These are phyloP conservation scores for Diaporthe ilicicola DNA, from an alignment of 2,329 filamentous ascomycete species.

Conservation along the genomic window DNA sequence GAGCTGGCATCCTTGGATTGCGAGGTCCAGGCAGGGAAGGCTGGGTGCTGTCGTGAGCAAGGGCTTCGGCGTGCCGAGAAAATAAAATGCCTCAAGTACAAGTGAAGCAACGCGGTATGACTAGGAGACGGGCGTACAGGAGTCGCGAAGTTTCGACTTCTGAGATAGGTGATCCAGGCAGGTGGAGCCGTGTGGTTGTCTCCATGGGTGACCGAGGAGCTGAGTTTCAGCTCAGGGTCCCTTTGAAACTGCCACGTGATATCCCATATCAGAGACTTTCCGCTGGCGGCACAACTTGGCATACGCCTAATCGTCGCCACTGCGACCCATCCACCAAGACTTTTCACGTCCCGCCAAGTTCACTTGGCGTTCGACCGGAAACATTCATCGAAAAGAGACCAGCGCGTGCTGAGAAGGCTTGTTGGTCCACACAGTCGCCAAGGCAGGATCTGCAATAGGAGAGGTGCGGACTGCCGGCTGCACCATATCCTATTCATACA, in stretches of 20 bases:
- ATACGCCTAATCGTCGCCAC: conserved; percentile 13
- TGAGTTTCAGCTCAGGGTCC: conserved; percentile 29
- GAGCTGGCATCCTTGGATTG: conserved; percentile 26
- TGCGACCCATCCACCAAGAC: conserved; percentile 24
- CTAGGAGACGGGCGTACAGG: conserved; percentile 20
- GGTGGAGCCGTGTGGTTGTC: conserved; percentile 27
- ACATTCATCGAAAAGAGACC: conserved; percentile 7
- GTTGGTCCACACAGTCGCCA: conserved; percentile 22
- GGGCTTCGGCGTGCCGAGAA: conserved; percentile 10
- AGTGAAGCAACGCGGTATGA: conserved; percentile 15
- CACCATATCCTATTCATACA: background rate
- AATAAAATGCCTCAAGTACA: conserved; percentile 32
- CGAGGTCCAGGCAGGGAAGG: conserved; percentile 20
- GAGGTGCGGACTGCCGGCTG: conserved; percentile 18
- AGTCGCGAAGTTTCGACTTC: conserved; percentile 31
- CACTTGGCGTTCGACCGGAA: conserved; percentile 19
- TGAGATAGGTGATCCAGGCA: conserved; percentile 32
- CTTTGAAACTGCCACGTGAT: conserved; percentile 24
- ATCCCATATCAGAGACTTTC: conserved; percentile 5
- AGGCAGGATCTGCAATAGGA: conserved; percentile 18
- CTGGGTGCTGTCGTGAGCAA: conserved; percentile 7
- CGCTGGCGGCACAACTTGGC: background rate
- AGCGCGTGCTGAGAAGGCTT: conserved; percentile 23
- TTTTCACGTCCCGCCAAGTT: conserved; percentile 26
- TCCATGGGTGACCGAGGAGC: conserved; percentile 31